phyloP scores from a whole-genome alignment of 2,329 filamentous ascomycete genomes.

The Trichoderma gracile region DNA sequence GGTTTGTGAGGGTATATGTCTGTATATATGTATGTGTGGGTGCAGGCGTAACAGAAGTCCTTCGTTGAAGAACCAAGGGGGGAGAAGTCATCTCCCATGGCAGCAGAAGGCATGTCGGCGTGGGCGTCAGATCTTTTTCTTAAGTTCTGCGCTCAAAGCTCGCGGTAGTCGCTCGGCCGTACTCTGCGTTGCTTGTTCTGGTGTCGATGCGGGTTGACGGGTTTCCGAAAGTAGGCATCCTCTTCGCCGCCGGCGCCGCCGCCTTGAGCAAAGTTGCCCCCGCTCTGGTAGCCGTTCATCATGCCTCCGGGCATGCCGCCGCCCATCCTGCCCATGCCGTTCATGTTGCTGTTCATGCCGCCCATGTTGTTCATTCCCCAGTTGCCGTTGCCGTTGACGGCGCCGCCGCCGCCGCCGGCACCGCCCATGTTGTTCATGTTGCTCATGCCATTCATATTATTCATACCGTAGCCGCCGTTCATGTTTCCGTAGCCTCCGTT shows the following conservation, averaged over 20 bases:
- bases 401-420: conserved; percentile 26
- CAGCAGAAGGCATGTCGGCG: not conserved
- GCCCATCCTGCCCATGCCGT: conserved; percentile 33
- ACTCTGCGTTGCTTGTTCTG: conserved; percentile 77
- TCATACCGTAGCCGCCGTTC: conserved; percentile 38
- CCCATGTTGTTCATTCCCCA: conserved; percentile 30
- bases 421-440: conserved; percentile 29
- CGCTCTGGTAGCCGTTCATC: conserved; percentile 40
- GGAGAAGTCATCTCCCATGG: conserved; percentile 14
- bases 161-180: conserved; percentile 86
- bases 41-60: not conserved
- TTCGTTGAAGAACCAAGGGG: not conserved
- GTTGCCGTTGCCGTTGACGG: conserved; percentile 27
- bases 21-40: not conserved
- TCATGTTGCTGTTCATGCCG: conserved; percentile 28
- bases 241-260: conserved; percentile 72
- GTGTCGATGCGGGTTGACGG: conserved; percentile 90
- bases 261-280: conserved; percentile 49
- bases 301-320: conserved; percentile 28
- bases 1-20: too few relatives aligned
- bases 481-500: conserved; percentile 38
- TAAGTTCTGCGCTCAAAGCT: conserved; percentile 57
- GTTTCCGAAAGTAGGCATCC: conserved; percentile 91
- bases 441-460: conserved; percentile 35
- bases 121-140: not conserved